Conservation (phyloP, 2,329 filamentous ascomycete genomes). For the Fusarium verticillioides region DNA sequence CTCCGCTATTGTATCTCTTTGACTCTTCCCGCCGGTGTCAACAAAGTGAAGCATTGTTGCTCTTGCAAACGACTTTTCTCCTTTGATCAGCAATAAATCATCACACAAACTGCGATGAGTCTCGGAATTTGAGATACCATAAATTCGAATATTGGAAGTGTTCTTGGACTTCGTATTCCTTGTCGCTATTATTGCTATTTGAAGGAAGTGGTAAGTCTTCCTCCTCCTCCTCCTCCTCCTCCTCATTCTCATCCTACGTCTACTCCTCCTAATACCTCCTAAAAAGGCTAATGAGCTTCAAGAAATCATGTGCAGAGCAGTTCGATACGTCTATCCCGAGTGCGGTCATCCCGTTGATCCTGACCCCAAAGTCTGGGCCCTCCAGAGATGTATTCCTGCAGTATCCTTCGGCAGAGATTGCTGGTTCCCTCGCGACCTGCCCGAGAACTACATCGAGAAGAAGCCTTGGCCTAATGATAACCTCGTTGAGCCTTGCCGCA, state of each 20-base stretch:
- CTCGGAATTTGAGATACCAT: neutral
- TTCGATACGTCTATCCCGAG: slow-evolving; percentile 38
- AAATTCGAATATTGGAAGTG: neutral
- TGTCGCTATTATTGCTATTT: neutral
- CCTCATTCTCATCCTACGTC: no score
- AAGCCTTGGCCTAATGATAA: slow-evolving; percentile 18
- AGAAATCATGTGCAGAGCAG: slow-evolving; percentile 37
- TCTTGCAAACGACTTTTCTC: slow-evolving; percentile 2
- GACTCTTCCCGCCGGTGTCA: slow-evolving; percentile 7
- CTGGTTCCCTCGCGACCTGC: slow-evolving; percentile 30
- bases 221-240: neutral
- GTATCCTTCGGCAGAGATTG: slow-evolving; percentile 21
- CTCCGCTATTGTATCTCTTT: slow-evolving; percentile 1
- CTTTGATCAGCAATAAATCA: neutral
- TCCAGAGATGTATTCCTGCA: slow-evolving; percentile 33
- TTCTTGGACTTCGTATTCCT: neutral
- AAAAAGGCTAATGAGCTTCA: neutral
- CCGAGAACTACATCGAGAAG: neutral
- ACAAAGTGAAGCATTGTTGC: slow-evolving; percentile 8
- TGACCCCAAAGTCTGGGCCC: slow-evolving; percentile 1
- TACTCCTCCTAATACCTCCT: no score
- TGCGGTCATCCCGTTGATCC: slow-evolving; percentile 37
- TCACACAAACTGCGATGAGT: neutral
- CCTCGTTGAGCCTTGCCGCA: neutral
- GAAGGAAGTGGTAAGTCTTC: neutral